Evolutionary conservation across 139 green algal genomes (phyloP).

Genomic region (Pedinophyceae sp.): DNA sequence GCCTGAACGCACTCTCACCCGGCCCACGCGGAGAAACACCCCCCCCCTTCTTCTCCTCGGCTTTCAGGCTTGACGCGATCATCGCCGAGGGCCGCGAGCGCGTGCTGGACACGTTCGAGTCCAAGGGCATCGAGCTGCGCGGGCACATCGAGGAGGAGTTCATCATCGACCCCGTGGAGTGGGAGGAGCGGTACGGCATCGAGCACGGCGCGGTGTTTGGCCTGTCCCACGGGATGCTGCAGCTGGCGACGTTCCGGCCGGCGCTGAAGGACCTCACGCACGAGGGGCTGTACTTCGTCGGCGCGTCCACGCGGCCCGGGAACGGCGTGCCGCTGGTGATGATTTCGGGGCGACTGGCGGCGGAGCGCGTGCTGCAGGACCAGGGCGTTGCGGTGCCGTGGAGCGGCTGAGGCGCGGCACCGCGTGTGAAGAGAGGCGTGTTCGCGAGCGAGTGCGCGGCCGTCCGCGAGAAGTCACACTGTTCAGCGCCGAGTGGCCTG

Average conservation of each 20-base stretch:
- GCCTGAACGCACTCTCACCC: too few species aligned
- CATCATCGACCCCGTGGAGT: slow-evolving; percentile 24
- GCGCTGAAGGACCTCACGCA: slow-evolving; percentile 20
- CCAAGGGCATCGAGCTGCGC: slow-evolving; percentile 32
- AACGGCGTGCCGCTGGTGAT: slow-evolving; percentile 75
- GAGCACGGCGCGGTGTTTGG: slow-evolving; percentile 70
- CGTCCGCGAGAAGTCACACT: too few species aligned
- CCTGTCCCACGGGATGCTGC: slow-evolving; percentile 53
- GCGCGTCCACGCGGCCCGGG: slow-evolving; percentile 52
- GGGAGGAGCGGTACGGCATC: slow-evolving; percentile 36
- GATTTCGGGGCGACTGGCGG: slow-evolving; percentile 27
- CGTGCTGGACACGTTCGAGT: slow-evolving; percentile 30
- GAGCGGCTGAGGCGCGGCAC: too few species aligned
- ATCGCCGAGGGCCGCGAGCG: slow-evolving; percentile 33
- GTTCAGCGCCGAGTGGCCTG: too few species aligned
- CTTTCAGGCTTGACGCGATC: neutral
- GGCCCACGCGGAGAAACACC: too few species aligned
- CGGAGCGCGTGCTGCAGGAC: slow-evolving; percentile 23
- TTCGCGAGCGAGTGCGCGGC: too few species aligned
- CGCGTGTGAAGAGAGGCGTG: too few species aligned
- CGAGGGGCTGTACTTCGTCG: slow-evolving; percentile 55
- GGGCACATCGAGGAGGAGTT: slow-evolving; percentile 37
- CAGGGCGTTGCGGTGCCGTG: too few species aligned
- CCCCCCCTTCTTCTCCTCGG: neutral
- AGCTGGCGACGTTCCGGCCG: slow-evolving; percentile 59